These are phyloP conservation scores for Verticillium zaregamsianum DNA, from an alignment of 2,329 filamentous ascomycete species.

Conservation along the genomic window DNA sequence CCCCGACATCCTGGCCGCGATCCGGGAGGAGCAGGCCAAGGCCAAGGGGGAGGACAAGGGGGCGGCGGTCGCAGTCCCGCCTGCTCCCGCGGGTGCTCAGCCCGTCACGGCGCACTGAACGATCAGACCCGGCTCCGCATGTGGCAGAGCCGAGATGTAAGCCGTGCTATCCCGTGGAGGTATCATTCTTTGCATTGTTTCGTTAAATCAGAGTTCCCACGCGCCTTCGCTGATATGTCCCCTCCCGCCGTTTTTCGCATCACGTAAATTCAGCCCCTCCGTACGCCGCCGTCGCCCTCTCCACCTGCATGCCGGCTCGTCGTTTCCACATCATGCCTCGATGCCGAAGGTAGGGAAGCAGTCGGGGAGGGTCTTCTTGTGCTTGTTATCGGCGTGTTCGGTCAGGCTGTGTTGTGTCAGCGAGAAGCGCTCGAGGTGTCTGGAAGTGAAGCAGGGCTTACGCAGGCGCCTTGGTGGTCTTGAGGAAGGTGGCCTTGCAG, in stretches of 20 bases:
- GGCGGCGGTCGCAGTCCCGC: constrained; percentile 11
- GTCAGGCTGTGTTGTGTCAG: constrained; percentile 45
- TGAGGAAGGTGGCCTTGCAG: constrained; percentile 76
- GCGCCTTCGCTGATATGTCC: constrained; percentile 5
- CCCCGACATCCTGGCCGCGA: constrained; percentile 55
- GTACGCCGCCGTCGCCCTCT: neutral
- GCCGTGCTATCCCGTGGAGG: neutral
- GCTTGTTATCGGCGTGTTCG: constrained; percentile 72
- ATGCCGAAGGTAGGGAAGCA: constrained; percentile 59
- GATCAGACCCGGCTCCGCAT: neutral
- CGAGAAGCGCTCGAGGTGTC: neutral
- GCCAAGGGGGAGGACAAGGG: constrained; percentile 26
- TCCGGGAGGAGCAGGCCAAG: constrained; percentile 53
- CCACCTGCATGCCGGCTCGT: neutral
- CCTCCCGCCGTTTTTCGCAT: neutral
- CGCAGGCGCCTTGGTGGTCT: constrained; percentile 70
- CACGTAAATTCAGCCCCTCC: neutral
- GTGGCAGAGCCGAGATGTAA: neutral
- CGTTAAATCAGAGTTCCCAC: constrained; percentile 2
- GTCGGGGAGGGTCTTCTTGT: constrained; percentile 65
- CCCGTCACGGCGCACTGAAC: constrained; percentile 27
- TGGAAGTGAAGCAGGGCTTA: constrained; percentile 29
- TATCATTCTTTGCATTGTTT: neutral
- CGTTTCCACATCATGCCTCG: neutral
- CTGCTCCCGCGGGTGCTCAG: constrained; percentile 8